Evolutionary conservation across 768 basidiomycete genomes (phyloP), one percentile per base, ranked within the genome.

Genomic region (Boletus vinaceobasis): DNA sequence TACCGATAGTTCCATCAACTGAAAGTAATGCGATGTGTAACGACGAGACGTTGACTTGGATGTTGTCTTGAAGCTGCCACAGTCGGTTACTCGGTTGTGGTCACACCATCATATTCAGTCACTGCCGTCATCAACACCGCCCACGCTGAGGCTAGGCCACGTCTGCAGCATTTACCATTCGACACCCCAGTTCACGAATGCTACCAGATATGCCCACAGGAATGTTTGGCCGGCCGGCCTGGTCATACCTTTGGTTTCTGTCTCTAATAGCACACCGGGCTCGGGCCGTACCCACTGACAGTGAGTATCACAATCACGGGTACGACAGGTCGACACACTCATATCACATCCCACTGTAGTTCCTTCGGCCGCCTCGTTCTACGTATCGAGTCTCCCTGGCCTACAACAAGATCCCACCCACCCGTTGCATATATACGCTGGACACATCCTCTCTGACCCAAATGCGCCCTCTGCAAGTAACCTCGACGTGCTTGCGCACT

Each of bases 341-440:
- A 53, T 44, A 11, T 39, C 33, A 35, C 23, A n/a, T 8, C 10
- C 5, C 23, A 1, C 32, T 4, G 3, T 53, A 90, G 88, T 82
- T 40, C 88, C 88, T 21, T 82, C 90, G 11, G 90, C 92, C 10
- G 85, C 91, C 0, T 89, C 87, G 1, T 93, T 93, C 73, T 93
- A 90, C 61, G 88, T 94, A 40, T 79, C 83, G 3, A 78, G 71
- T 27, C 77, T 96, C 46, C 93, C 93, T 19, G 85, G 83, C 58
- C 76, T 95, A 23, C 83, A 86, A 60, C 85, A 89, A 70, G 82
- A 90, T 72, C 76, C 76, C n/a, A 67, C 78, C 21, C 79, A 83
- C 29, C 86, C 90, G 13, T 71, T 94, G n/a, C 83, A 83, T 58
- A 82, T 93, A 68, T 94, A 85, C 62, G 86, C 89, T 10, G 93